Base-by-base conservation (phyloP, 2,329 filamentous ascomycete species). In the Arthrobotrys musiformis region DNA sequence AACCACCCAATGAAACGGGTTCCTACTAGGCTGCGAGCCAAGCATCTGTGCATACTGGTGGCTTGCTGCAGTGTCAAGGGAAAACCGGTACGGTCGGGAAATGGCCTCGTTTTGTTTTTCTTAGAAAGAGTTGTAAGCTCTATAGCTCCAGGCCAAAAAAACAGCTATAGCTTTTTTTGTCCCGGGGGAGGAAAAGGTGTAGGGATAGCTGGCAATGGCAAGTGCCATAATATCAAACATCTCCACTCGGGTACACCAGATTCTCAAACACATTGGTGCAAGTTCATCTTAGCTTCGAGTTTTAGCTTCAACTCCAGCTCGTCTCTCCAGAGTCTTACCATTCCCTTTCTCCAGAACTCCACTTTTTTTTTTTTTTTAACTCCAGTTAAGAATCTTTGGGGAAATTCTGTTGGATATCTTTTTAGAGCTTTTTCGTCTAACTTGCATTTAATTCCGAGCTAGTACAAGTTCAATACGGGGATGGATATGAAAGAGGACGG, bases 1-100 rank as follows among this genome's bases (percentile, higher is more conserved):
- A 75, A 54, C 11, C 35, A 68, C 64, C 15, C 30, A 37, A 58
- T 58, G 33, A 68, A n/a, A 58, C 50, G 37, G 30, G 56, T 75
- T 50, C 26, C 24, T 44, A 64, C 64, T 76, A 69, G 70, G 63
- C 72, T 76, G 64, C 72, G 37, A 64, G 72, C 72, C 72, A 76
- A 76, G 72, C 44, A 76, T 76, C 46, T 30, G 72, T 76, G 72
- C 72, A 76, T 68, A 33, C 33, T 60, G 46, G 63, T 60, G 70
- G 56, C 58, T 58, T 76, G 44, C 72, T 76, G 72, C 72, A 69
- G 46, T 46, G 63, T 68, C 72, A 69, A 76, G 64, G 72, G 72
- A 76, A n/a, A 69, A 63, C 72, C 63, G 62, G 63, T 69, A 54
- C 56, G 56, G 63, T 76, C 72, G 72, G 64, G 64, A 69, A 40